Base-by-base conservation (phyloP, 805 yeast species). In the Metahyphopichia silvanorum region DNA sequence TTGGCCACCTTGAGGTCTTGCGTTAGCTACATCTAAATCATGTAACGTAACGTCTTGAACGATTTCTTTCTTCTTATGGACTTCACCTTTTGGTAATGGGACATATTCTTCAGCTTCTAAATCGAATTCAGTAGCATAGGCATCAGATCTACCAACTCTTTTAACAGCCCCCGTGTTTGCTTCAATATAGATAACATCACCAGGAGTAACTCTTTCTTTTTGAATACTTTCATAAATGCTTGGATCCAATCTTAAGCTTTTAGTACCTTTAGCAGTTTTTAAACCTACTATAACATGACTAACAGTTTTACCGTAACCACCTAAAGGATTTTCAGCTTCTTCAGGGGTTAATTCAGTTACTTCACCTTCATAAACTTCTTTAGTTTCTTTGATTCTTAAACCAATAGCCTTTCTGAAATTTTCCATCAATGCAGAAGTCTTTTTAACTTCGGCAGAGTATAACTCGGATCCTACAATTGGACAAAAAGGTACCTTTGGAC, bases 101-200 rank as follows among this genome's bases (percentile, higher is more conserved):
- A 93, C 98, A 60, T 93, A 93, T 64, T 93, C 98, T 64, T 94
- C 97, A 17, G 98, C 96, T 71, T 93, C 98, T 39, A 94, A 76
- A 62, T 93, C 99, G 50, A 89, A 93, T 65, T 93, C 99, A 7
- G 98, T 88, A 16, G 98, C 97, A 53, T 88, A 88, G 0, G 97
- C 96, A 60, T 93, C 98, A n/a, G 95, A 85, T 59, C 99, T 77
- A 33, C 99, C 99, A 16, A 93, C 95, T 53, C 98, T 75, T 54
- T 91, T 91, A 25, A 93, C 96, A 15, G 96, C 87, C 25, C 99
- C 99, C 11, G 97, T 91, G 53, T 94, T 91, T 38, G 97, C 86
- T 65, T 93, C 99, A 44, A 93, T 87, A 57, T 94, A 91, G 42
- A 93, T 88, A 32, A 93, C 97, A 62, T 93, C 99, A 33, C 99